Evolutionary conservation across 371 early-diverging fungal genomes (phyloP).

Genomic region (Dipsacomyces acuminosporus): DNA sequence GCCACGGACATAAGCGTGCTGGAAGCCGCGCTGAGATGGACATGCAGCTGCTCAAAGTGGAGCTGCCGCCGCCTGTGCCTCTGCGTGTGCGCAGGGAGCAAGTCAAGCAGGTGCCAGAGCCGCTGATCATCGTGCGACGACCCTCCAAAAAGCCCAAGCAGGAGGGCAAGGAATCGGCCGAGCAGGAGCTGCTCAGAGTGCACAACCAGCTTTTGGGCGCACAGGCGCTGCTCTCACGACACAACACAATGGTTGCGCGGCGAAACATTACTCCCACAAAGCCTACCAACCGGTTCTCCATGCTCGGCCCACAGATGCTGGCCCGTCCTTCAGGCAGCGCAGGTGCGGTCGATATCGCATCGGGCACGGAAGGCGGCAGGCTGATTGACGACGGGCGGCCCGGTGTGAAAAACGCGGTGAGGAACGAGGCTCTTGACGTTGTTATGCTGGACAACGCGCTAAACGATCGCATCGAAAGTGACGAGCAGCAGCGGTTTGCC

Average conservation of each 20-base stretch:
- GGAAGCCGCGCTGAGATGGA: constrained; percentile 45
- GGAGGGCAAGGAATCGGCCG: constrained; percentile 1
- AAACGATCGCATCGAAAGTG: constrained; percentile 24
- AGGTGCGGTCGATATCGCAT: neutral
- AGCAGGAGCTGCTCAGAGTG: constrained; percentile 32
- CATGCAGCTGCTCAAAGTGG: constrained; percentile 33
- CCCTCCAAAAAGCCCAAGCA: neutral
- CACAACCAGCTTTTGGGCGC: constrained; percentile 47
- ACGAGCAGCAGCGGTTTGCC: constrained; percentile 13
- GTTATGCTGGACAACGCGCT: constrained; percentile 42
- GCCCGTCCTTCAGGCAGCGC: too few relatives aligned
- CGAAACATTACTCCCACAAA: constrained; percentile 1
- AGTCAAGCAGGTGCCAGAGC: constrained; percentile 28
- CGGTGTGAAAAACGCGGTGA: constrained; percentile 15
- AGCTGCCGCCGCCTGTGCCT: constrained; percentile 47
- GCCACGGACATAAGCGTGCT: constrained; percentile 21
- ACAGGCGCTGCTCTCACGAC: constrained; percentile 42
- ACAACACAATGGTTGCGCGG: constrained; percentile 7
- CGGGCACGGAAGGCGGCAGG: neutral
- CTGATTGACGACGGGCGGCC: neutral
- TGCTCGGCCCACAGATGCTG: too few relatives aligned
- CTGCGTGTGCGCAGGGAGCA: constrained; percentile 44
- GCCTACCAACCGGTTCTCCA: neutral
- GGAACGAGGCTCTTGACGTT: constrained; percentile 27
- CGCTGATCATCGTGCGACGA: constrained; percentile 42